Conservation (phyloP, 2,329 filamentous ascomycete species). For the Diplocarpon mali region DNA sequence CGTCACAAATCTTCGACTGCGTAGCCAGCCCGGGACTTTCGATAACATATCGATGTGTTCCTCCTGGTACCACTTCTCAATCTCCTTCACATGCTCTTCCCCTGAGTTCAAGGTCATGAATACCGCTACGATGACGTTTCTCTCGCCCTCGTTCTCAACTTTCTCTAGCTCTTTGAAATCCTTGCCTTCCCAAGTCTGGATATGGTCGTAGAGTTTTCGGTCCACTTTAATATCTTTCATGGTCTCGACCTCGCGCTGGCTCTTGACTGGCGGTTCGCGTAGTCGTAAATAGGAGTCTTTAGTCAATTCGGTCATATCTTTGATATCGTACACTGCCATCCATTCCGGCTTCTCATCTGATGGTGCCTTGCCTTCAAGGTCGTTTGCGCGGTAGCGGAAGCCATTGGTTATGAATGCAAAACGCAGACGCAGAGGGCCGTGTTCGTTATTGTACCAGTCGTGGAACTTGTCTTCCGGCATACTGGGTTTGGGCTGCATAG, state of each 20-base stretch:
- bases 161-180: conserved; percentile 50
- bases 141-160: conserved; percentile 45
- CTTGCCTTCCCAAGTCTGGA: conserved; percentile 43
- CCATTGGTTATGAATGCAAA: conserved; percentile 66
- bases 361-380: conserved; percentile 32
- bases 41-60: conserved; percentile 64
- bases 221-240: conserved; percentile 58
- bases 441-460: conserved; percentile 92
- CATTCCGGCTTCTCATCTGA: conserved; percentile 47
- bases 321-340: conserved; percentile 74
- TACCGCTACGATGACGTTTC: conserved; percentile 51
- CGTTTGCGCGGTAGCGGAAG: conserved; percentile 63
- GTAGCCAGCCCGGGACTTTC: conserved; percentile 68
- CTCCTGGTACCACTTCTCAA: conserved; percentile 60
- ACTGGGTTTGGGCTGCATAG: conserved; percentile 67
- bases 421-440: conserved; percentile 70
- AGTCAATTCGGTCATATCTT: conserved; percentile 59
- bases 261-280: conserved; percentile 45
- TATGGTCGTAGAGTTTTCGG: conserved; percentile 58
- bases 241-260: conserved; percentile 46
- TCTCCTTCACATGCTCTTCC: conserved; percentile 44
- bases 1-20: conserved; percentile 59
- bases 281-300: conserved; percentile 59
- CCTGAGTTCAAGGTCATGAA: conserved; percentile 42
- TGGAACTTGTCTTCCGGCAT: conserved; percentile 58